Evolutionary conservation across 2,329 filamentous ascomycete species (phyloP), one percentile per base, ranked within the genome.

Genomic region (Nemania sp.): DNA sequence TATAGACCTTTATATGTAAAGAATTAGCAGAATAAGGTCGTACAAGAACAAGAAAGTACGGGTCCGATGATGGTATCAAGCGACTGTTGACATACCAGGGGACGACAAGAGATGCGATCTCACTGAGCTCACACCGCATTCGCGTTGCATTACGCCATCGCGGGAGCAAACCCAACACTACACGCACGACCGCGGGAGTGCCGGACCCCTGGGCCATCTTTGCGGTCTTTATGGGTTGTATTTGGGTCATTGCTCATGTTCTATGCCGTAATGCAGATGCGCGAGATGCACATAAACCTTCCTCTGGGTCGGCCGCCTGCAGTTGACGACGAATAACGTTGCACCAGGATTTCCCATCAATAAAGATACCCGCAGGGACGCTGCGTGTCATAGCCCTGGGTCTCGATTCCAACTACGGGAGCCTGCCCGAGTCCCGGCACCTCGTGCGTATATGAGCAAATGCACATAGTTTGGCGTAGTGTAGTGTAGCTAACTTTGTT

Each of bases 221-320:
- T 22, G 18, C 45, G n/a, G 47, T 65, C 49, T 64, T 62, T 64
- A 52, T 62, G 49, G 68, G 35, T 64, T 68, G 66, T 67, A 53
- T 57, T 69, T 61, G 70, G 64, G 53, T 32, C 53, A 54, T 64
- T 47, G 61, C 55, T 58, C 64, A 70, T 65, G 70, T 38, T 60
- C 38, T 20, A 32, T 43, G 74, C 72, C 73, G 73, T 72, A 60
- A 65, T 68, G 74, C 73, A 73, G 70, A 70, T 73, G 73, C 73
- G n/a, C n/a, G n/a, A n/a, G n/a, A n/a, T n/a, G n/a, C n/a, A 70
- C 70, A 47, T 67, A 72, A 75, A 74, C 70, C 70, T 71, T 76
- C 70, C 72, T 72, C 68, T 73, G 72, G 72, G 71, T 72, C 74
- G 74, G 74, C 35, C 65, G 57, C 62, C 64, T 73, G 74, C 75